Evolutionary conservation across 192 early-diverging fungal genomes (phyloP).

Genomic region (Helicostylum pulchrum): DNA sequence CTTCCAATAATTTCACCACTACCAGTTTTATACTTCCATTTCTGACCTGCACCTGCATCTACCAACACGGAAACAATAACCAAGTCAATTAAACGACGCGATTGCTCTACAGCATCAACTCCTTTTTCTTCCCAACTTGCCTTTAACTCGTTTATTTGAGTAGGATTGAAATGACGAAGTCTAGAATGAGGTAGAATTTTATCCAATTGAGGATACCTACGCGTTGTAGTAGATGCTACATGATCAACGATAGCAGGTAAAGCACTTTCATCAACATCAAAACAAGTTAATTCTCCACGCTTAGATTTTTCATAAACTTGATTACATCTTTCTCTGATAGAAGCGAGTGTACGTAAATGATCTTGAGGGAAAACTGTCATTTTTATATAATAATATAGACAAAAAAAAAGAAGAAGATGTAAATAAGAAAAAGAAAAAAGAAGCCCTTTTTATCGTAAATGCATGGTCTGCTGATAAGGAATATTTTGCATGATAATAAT

Average conservation of each 20-base stretch:
- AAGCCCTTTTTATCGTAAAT: neutral
- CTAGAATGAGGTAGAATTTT: conserved; percentile 86
- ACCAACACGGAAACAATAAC: conserved; percentile 87
- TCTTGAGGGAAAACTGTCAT: conserved; percentile 32
- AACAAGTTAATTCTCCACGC: conserved; percentile 51
- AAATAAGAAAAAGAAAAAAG: neutral
- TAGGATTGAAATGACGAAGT: conserved; percentile 74
- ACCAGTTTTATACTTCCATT: conserved; percentile 70
- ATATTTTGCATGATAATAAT: neutral
- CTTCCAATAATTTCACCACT: conserved; percentile 47
- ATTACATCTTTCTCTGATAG: conserved; percentile 71
- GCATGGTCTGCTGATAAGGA: neutral
- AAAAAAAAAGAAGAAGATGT: neutral
- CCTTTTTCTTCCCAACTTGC: conserved; percentile 41
- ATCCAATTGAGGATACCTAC: conserved; percentile 63
- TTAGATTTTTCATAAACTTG: conserved; percentile 59
- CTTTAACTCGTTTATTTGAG: conserved; percentile 46
- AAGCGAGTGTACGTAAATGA: conserved; percentile 63
- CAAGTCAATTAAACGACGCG: conserved; percentile 76
- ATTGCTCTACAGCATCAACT: conserved; percentile 43
- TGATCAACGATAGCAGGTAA: conserved; percentile 64
- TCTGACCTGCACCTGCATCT: conserved; percentile 87
- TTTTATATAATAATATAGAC: neutral
- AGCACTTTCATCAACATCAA: conserved; percentile 64
- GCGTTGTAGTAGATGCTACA: conserved; percentile 60